Conservation (phyloP, 345 rosid genomes). For the Acer yangbiense region DNA sequence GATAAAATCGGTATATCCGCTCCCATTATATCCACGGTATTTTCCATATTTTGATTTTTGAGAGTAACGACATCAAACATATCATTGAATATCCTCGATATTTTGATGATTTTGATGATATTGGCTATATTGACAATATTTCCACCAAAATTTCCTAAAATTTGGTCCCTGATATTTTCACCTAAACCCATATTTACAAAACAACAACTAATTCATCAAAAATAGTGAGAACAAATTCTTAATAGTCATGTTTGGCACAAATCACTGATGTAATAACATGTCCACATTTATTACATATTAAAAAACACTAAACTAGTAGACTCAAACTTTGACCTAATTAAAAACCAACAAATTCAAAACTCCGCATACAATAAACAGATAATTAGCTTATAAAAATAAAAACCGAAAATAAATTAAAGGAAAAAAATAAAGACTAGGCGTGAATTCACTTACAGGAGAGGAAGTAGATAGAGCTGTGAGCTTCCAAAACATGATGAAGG, state of each 20-base stretch:
- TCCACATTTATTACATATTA: background rate
- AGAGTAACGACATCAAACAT: too few relatives aligned
- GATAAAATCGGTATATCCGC: too few relatives aligned
- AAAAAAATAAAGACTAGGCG: constrained; percentile 16
- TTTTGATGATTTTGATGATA: too few relatives aligned
- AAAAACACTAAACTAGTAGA: background rate
- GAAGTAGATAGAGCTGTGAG: constrained; percentile 84
- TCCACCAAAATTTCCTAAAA: too few relatives aligned
- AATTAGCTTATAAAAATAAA: constrained; percentile 7
- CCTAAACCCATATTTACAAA: too few relatives aligned
- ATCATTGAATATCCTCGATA: too few relatives aligned
- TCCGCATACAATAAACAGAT: background rate
- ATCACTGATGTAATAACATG: background rate
- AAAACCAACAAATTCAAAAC: background rate
- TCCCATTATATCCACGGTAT: too few relatives aligned
- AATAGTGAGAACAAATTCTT: background rate
- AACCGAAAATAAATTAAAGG: background rate
- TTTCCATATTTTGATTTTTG: too few relatives aligned
- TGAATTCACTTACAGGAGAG: constrained; percentile 75
- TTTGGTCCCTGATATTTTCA: too few relatives aligned
- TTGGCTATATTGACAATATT: too few relatives aligned
- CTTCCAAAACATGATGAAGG: constrained; percentile 87
- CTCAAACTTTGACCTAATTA: background rate
- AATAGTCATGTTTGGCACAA: background rate
- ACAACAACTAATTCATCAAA: background rate